A percentile compares a stretch with the other conserved stretches of the same genome.
These are phyloP conservation scores for Malus hybrid DNA, from an alignment of 331 rosid genomes.

Conservation along the genomic window DNA sequence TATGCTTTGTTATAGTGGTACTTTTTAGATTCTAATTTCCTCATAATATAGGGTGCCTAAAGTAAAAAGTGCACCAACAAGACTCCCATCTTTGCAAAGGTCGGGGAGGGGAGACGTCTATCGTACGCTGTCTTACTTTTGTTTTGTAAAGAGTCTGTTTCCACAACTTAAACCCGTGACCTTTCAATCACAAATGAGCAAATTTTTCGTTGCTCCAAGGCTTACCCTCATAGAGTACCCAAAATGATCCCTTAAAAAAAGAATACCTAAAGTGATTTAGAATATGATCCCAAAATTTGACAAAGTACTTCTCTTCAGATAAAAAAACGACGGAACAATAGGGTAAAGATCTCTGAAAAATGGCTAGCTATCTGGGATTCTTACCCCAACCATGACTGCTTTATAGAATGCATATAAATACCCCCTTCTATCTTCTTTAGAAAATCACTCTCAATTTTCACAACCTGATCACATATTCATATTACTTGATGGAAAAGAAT, in stretches of 20 bases:
- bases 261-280: conserved; percentile 19
- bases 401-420: neutral
- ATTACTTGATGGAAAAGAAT: conserved; percentile 37
- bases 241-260: no score
- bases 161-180: no score
- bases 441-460: neutral
- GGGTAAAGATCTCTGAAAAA: no score
- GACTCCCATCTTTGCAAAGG: no score
- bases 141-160: no score
- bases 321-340: no score
- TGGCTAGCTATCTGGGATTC: neutral
- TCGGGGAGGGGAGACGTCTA: rapidly evolving
- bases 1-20: neutral
- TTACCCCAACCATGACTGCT: neutral
- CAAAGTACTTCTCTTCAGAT: no score
- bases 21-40: neutral
- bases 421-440: neutral
- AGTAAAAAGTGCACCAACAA: no score
- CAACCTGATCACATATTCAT: neutral
- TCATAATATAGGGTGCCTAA: neutral
- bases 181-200: no score
- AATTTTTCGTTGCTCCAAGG: no score
- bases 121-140: no score
- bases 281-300: conserved; percentile 44
- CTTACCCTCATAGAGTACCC: no score